Evolutionary conservation across 495 filamentous ascomycete genomes (phyloP).

Genomic region (Daldinia caldariorum): DNA sequence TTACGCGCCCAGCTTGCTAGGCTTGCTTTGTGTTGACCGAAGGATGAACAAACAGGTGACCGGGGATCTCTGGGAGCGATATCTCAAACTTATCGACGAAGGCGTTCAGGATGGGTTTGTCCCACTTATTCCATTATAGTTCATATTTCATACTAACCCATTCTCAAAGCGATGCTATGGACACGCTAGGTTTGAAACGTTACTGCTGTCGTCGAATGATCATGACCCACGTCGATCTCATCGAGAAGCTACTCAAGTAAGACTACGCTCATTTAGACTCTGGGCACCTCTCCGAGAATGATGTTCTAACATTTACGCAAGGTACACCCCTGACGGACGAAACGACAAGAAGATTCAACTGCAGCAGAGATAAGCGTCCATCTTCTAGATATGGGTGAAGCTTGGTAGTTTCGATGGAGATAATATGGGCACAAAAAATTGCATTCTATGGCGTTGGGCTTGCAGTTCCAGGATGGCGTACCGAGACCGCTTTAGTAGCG

Average conservation of each 20-base stretch:
- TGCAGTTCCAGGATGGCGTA: slow-evolving; percentile 40
- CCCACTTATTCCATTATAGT: background rate
- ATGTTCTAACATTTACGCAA: slow-evolving; percentile 39
- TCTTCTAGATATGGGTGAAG: background rate
- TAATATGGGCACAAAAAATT: slow-evolving; percentile 26
- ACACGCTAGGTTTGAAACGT: slow-evolving; percentile 87
- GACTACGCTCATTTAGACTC: slow-evolving; percentile 28
- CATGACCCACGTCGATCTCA: slow-evolving; percentile 99
- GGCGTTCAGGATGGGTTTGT: slow-evolving; percentile 79
- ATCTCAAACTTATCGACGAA: slow-evolving; percentile 83
- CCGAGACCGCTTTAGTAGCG: slow-evolving; percentile 8
- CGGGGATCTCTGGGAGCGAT: slow-evolving; percentile 96
- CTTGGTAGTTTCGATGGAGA: slow-evolving; percentile 21
- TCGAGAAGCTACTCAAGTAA: slow-evolving; percentile 97
- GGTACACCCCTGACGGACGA: slow-evolving; percentile 63
- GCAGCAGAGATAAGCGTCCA: slow-evolving; percentile 23
- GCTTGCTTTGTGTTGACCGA: slow-evolving; percentile 26
- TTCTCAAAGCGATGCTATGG: slow-evolving; percentile 83
- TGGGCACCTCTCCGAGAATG: background rate
- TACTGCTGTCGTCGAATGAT: slow-evolving; percentile 99
- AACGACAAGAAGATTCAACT: slow-evolving; percentile 62
- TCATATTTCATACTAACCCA: slow-evolving; percentile 19
- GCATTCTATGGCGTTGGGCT: slow-evolving; percentile 48
- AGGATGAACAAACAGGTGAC: slow-evolving; percentile 75
- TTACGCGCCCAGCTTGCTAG: background rate